phyloP scores from a whole-genome alignment of 2,329 filamentous ascomycete species.

The Monilinia fructicola region DNA sequence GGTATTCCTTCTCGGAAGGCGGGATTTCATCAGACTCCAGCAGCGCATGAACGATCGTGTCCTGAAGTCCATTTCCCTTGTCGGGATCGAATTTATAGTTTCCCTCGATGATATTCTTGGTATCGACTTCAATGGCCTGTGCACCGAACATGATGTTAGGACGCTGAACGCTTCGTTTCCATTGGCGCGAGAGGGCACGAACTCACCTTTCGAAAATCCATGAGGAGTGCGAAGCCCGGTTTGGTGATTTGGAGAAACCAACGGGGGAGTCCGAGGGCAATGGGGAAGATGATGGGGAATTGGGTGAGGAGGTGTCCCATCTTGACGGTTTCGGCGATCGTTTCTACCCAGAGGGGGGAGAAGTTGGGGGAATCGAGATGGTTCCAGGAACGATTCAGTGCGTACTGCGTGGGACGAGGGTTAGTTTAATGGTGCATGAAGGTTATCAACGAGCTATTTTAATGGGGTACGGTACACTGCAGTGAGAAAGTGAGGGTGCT shows the following conservation, averaged over 20 bases:
- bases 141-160: neutral
- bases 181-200: too few relatives aligned
- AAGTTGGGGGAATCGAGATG: slow-evolving; percentile 33
- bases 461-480: too few relatives aligned
- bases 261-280: neutral
- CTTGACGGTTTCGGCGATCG: slow-evolving; percentile 24
- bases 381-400: slow-evolving; percentile 34
- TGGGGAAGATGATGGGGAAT: slow-evolving; percentile 1
- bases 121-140: slow-evolving; percentile 15
- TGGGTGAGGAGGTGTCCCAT: slow-evolving; percentile 5
- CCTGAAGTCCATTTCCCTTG: slow-evolving; percentile 18
- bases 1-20: slow-evolving; percentile 25
- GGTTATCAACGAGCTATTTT: neutral
- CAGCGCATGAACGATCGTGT: slow-evolving; percentile 30
- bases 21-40: slow-evolving; percentile 28
- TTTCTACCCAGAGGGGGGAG: slow-evolving; percentile 29
- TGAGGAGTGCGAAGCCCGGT: neutral
- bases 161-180: neutral
- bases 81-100: slow-evolving; percentile 18
- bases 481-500: neutral
- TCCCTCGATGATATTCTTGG: slow-evolving; percentile 11
- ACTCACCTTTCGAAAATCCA: slow-evolving; percentile 13
- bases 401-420: slow-evolving; percentile 27
- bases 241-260: slow-evolving; percentile 1
- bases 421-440: neutral